Conservation (phyloP, 2,329 filamentous ascomycete genomes). For the Colletotrichum coccodes region DNA sequence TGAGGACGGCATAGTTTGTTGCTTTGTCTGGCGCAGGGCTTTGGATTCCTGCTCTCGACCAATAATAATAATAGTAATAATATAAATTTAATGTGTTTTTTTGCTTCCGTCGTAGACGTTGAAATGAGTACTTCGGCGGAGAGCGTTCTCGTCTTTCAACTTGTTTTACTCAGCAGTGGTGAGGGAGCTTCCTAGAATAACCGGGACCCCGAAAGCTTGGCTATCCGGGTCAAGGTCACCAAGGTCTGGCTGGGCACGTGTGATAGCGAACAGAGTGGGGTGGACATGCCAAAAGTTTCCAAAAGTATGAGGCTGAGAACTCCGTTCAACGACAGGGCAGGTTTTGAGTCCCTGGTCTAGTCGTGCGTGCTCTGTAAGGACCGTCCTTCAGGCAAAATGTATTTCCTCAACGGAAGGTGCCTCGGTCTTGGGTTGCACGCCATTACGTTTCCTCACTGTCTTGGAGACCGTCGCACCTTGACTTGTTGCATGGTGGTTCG, state of each 20-base stretch:
- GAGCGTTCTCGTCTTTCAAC: no score
- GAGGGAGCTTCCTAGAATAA: background rate
- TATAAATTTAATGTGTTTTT: no score
- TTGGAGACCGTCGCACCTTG: no score
- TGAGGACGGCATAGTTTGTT: background rate
- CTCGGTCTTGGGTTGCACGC: no score
- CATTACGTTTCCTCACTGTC: no score
- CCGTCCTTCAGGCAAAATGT: no score
- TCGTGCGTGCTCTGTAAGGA: background rate
- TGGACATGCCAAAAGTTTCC: background rate
- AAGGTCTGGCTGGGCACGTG: no score
- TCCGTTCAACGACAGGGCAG: no score
- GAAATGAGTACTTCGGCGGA: no score
- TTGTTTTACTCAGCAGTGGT: background rate
- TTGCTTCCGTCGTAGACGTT: background rate
- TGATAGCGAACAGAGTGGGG: background rate
- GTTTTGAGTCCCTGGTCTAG: background rate
- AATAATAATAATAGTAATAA: no score
- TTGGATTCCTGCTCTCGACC: background rate
- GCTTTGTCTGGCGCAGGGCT: background rate
- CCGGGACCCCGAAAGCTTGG: background rate
- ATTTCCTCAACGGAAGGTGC: no score
- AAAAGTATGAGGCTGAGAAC: background rate
- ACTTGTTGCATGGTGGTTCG: no score
- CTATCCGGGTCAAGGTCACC: background rate